Percentiles rank a stretch among this genome's conserved stretches.
Evolutionary conservation across 495 filamentous ascomycete species (phyloP).

Genomic region (Aspergillus incahuasiensis): DNA sequence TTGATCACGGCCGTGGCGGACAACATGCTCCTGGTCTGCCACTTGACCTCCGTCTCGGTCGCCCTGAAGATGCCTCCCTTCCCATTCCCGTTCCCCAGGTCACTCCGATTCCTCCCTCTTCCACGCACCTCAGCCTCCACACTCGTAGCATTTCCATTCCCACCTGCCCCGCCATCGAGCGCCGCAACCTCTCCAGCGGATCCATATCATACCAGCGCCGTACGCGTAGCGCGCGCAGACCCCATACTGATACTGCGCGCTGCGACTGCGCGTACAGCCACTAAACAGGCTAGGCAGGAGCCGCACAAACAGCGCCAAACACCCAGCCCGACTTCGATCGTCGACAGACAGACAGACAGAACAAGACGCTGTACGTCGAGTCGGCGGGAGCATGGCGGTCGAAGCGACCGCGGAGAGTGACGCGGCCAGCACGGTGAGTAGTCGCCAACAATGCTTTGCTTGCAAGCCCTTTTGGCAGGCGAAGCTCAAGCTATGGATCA

Average conservation of each 20-base stretch:
- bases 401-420: slow-evolving; percentile 16
- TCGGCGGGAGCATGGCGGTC: slow-evolving; percentile 10
- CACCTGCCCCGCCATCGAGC: background rate
- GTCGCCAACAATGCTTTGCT: no score
- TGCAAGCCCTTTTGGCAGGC: background rate
- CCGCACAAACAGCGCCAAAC: slow-evolving; percentile 31
- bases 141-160: background rate
- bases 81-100: background rate
- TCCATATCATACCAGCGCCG: background rate
- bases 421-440: slow-evolving; percentile 40
- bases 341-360: slow-evolving; percentile 44
- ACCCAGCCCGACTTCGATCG: slow-evolving; percentile 45
- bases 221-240: background rate
- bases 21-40: background rate
- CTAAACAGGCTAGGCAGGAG: slow-evolving; percentile 14
- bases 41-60: slow-evolving; percentile 8
- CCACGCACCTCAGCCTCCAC: background rate
- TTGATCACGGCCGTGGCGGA: no score
- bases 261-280: slow-evolving; percentile 6
- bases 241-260: slow-evolving; percentile 3
- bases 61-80: slow-evolving; percentile 5
- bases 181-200: background rate
- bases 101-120: background rate
- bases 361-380: slow-evolving; percentile 36
- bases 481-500: no score